Percentiles rank a stretch among this genome's conserved stretches.
These are phyloP conservation scores for Talaromyces rugulosus DNA, from an alignment of 2,329 filamentous ascomycete species.

Conservation along the genomic window DNA sequence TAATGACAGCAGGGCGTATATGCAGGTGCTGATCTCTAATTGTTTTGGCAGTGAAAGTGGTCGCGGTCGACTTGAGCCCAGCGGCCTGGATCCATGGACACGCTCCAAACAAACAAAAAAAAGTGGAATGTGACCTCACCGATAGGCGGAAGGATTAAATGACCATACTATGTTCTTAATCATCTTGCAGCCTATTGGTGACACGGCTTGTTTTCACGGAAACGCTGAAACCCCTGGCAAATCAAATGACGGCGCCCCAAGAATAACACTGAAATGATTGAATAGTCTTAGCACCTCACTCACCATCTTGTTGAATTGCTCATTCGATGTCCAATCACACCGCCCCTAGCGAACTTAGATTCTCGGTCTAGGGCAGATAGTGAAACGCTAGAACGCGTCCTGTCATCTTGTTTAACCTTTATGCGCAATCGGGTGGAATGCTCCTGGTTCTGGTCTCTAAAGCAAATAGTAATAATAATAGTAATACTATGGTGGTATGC, in stretches of 20 bases:
- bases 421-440: not conserved
- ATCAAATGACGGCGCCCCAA: too few species aligned
- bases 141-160: not conserved
- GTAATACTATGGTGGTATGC: not conserved
- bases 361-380: not conserved
- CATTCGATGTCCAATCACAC: not conserved
- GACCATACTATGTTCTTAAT: not conserved
- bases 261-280: not conserved
- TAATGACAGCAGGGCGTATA: not conserved
- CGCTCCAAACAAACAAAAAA: not conserved
- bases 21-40: not conserved
- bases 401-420: not conserved
- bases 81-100: too few species aligned
- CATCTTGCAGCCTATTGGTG: not conserved
- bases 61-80: not conserved
- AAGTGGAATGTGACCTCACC: not conserved
- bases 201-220: not conserved
- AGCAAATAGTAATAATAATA: not conserved
- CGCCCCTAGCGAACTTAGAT: not conserved
- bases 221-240: not conserved
- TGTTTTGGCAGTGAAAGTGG: not conserved
- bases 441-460: not conserved
- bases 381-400: not conserved
- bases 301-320: not conserved
- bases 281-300: too few species aligned